Base-by-base conservation (phyloP, 345 rosid species). In the Corchorus olitorius region DNA sequence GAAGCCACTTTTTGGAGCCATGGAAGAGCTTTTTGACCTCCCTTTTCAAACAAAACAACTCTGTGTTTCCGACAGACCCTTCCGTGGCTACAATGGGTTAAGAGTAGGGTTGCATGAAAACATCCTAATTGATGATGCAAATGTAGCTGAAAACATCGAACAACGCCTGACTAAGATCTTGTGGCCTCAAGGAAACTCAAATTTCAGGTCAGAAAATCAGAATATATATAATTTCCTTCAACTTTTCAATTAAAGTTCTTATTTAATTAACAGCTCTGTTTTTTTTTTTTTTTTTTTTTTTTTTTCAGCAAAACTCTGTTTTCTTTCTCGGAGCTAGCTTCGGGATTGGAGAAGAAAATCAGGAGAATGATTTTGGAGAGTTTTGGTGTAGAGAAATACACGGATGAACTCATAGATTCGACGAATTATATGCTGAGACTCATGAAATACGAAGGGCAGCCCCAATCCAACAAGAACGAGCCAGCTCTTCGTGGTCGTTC, bases 51-150 rank as follows among this genome's bases (percentile, higher is more conserved):
- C 27, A 27, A 27, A 27, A 27, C 27, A 27, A 27, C 79, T 88
- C 19, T 87, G 85, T 34, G 78, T 81, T 1, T 89, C 89, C 15
- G 79, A 77, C 52, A 87, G 85, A 79, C 88, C 84, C 0, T 82
- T 49, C 65, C 86, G 81, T 72, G 92, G 92, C 20, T 91, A 89
- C 16, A 80, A 83, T 0, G 89, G 91, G 54, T 87, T 89, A 55
- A 75, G 63, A 52, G 83, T 76, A 12, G 86, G 92, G 33, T 37
- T 87, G 43, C 81, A 60, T 10, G 97, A 91, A 70, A 87, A 92
- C 83, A 70, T 91, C 78, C 85, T 87, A 13, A 85, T 88, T 64
- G 89, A 86, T 37, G 88, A 83, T 39, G 81, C 39, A 27, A 27
- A 27, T 1, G 27, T 27, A 27, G 27, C 27, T 27, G 27, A 27